These are phyloP conservation scores for Rhododendron kiyosumense DNA, from an alignment of 148 eudicot genomes.

Conservation along the genomic window DNA sequence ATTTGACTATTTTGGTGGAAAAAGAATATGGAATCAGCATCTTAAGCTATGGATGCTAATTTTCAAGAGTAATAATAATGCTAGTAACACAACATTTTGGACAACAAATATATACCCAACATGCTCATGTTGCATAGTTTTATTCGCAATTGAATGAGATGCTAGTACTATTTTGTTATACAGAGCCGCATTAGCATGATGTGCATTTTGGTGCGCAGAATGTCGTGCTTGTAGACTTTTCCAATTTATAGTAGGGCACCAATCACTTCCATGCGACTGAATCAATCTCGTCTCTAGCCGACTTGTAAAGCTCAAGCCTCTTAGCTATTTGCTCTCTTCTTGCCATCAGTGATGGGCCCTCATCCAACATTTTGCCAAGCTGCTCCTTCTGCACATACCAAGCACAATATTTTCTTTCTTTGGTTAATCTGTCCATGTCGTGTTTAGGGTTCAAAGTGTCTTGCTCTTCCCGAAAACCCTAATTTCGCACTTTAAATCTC, in stretches of 20 bases:
- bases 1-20: background rate
- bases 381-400: constrained; percentile 73
- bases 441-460: background rate
- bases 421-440: background rate
- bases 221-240: background rate
- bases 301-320: constrained; percentile 83
- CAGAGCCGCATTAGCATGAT: background rate
- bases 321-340: constrained; percentile 80
- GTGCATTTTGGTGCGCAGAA: background rate
- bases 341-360: constrained; percentile 84
- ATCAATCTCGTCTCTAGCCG: constrained; percentile 96
- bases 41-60: background rate
- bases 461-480: background rate
- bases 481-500: background rate
- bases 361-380: constrained; percentile 93
- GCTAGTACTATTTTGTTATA: background rate
- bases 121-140: background rate
- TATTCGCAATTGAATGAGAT: background rate
- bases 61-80: background rate
- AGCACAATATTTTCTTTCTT: background rate
- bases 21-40: constrained; percentile 4
- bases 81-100: background rate
- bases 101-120: background rate
- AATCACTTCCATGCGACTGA: constrained; percentile 90
- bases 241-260: background rate